A percentile compares a stretch with the other conserved stretches of the same genome.
These are phyloP conservation scores for Epicoccum nigrum DNA, from an alignment of 2,329 filamentous ascomycete genomes.

Conservation along the genomic window DNA sequence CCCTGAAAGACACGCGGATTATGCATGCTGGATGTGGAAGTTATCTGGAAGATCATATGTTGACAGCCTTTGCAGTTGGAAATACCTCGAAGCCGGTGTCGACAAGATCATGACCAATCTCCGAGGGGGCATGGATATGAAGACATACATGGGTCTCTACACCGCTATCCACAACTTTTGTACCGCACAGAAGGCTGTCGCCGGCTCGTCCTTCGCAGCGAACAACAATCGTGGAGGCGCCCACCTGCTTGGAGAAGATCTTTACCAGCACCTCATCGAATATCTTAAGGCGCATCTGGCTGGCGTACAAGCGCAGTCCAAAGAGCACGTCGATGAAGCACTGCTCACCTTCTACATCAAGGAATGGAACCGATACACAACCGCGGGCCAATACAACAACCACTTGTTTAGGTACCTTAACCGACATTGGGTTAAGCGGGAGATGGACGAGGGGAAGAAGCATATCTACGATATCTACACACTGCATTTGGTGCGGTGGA, in stretches of 20 bases:
- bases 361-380: slow-evolving; percentile 96
- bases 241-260: slow-evolving; percentile 91
- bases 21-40: too few species aligned
- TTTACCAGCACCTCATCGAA: slow-evolving; percentile 87
- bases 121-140: slow-evolving; percentile 91
- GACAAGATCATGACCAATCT: slow-evolving; percentile 92
- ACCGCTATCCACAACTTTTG: slow-evolving; percentile 99
- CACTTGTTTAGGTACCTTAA: slow-evolving; percentile 97
- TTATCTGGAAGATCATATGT: slow-evolving; percentile 1
- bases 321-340: slow-evolving; percentile 85
- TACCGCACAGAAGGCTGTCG: slow-evolving; percentile 92
- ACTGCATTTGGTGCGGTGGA: slow-evolving; percentile 93
- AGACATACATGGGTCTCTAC: slow-evolving; percentile 97
- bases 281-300: slow-evolving; percentile 82
- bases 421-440: slow-evolving; percentile 97
- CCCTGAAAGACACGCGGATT: too few species aligned
- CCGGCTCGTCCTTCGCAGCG: slow-evolving; percentile 56
- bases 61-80: slow-evolving; percentile 70
- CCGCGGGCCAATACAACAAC: slow-evolving; percentile 95
- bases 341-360: slow-evolving; percentile 91
- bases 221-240: slow-evolving; percentile 79
- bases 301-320: slow-evolving; percentile 73
- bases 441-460: slow-evolving; percentile 99
- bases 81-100: slow-evolving; percentile 85
- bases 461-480: slow-evolving; percentile 98